Percentiles rank a stretch among this genome's conserved stretches.
Evolutionary conservation across 1,139 yeast species (phyloP).

Genomic region (Pneumocystis carinii): DNA sequence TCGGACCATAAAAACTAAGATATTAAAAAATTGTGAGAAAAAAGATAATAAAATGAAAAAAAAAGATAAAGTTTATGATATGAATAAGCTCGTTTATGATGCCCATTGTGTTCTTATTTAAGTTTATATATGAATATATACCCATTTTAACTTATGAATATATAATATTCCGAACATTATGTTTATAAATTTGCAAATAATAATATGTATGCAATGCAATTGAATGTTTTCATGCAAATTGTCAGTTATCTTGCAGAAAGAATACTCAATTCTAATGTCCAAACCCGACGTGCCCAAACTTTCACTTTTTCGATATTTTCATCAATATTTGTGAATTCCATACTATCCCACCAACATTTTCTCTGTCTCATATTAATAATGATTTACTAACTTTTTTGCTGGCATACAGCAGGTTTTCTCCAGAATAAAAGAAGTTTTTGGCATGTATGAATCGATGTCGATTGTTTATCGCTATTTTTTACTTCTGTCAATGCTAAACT

Average conservation of each 20-base stretch:
- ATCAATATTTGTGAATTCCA: constrained; percentile 28
- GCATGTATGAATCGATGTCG: constrained; percentile 28
- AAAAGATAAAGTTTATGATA: background rate
- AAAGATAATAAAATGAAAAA: background rate
- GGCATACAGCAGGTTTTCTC: constrained; percentile 78
- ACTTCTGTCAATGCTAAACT: constrained; percentile 72
- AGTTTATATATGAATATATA: background rate
- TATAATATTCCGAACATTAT: background rate
- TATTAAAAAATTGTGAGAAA: too few relatives aligned
- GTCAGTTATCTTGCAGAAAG: constrained; percentile 9
- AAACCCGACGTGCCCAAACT: constrained; percentile 63
- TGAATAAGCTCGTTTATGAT: background rate
- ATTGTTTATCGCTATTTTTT: constrained; percentile 1
- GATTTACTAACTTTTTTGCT: background rate
- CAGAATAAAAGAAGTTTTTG: constrained; percentile 81
- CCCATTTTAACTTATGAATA: background rate
- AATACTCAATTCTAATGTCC: constrained; percentile 59
- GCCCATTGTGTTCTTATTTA: background rate
- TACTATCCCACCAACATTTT: constrained; percentile 94
- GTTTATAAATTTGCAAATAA: background rate
- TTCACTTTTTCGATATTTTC: constrained; percentile 27
- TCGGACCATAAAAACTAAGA: too few relatives aligned
- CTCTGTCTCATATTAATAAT: constrained; percentile 24
- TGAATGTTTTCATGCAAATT: background rate
- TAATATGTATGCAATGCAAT: background rate